A percentile compares a stretch with the other conserved stretches of the same genome.
Conservation (phyloP, 345 rosid species). For the Toxicodendron radicans region DNA sequence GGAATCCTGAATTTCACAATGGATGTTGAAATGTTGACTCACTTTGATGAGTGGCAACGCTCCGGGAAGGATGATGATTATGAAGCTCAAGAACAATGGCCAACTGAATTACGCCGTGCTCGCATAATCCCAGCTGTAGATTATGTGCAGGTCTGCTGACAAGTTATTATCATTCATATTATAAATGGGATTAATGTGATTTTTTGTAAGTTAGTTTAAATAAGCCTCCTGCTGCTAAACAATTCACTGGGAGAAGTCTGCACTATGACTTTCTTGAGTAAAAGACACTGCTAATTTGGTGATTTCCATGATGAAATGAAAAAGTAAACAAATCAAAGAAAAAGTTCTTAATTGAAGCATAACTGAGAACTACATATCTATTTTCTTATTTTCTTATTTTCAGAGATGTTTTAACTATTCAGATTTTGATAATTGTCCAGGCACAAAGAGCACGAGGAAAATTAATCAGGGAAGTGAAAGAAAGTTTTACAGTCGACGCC, state of each 20-base stretch:
- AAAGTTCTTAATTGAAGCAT: background rate
- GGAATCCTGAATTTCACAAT: constrained; percentile 81
- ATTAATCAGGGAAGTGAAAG: constrained; percentile 69
- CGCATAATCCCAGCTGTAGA: constrained; percentile 73
- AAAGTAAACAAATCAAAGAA: background rate
- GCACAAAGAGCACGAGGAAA: constrained; percentile 83
- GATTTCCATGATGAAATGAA: background rate
- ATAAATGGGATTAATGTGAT: background rate
- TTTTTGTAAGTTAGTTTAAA: background rate
- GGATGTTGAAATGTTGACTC: constrained; percentile 83
- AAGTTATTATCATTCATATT: background rate
- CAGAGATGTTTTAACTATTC: background rate
- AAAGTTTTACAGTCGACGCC: constrained; percentile 71
- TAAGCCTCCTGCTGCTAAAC: background rate
- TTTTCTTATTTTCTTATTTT: background rate
- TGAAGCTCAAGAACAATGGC: constrained; percentile 97
- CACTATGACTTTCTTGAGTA: too few relatives aligned
- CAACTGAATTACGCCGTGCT: constrained; percentile 66
- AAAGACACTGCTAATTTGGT: too few relatives aligned
- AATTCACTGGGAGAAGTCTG: background rate
- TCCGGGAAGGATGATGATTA: constrained; percentile 56
- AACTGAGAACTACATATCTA: background rate
- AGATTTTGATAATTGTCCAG: constrained; percentile 26
- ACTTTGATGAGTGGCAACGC: constrained; percentile 92
- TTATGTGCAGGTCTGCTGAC: constrained; percentile 58